phyloP scores from a whole-genome alignment of 192 early-diverging fungal species.

The Chytriomyces hyalinus region DNA sequence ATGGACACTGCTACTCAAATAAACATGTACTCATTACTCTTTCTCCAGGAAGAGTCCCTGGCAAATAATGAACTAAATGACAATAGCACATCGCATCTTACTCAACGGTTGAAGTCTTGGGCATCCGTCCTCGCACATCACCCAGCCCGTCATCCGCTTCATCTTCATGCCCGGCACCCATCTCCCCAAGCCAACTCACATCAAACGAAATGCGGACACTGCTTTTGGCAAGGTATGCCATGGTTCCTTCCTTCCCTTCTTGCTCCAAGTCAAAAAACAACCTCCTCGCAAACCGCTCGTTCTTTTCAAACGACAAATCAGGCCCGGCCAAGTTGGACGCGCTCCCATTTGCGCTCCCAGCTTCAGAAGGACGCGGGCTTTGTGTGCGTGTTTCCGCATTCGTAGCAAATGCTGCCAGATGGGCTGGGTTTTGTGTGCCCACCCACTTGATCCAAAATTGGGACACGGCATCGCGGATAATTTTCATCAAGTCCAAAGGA shows the following conservation, averaged over 20 bases:
- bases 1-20: too few species aligned
- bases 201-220: constrained; percentile 52
- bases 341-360: neutral
- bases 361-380: neutral
- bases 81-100: neutral
- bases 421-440: constrained; percentile 46
- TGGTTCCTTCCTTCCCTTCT: constrained; percentile 68
- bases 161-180: neutral
- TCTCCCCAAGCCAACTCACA: constrained; percentile 37
- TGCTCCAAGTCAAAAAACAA: constrained; percentile 83
- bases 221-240: constrained; percentile 62
- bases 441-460: constrained; percentile 76
- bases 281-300: constrained; percentile 66
- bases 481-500: constrained; percentile 63
- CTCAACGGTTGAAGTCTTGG: neutral
- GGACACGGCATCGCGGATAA: constrained; percentile 70
- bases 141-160: neutral
- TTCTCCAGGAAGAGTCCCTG: too few species aligned
- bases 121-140: neutral
- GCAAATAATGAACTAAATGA: too few species aligned
- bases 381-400: constrained; percentile 10
- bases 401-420: constrained; percentile 24
- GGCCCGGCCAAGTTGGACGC: neutral
- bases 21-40: too few species aligned
- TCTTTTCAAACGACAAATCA: constrained; percentile 60